Conservation (phyloP, 495 filamentous ascomycete species). For the Xylaria telfairii region DNA sequence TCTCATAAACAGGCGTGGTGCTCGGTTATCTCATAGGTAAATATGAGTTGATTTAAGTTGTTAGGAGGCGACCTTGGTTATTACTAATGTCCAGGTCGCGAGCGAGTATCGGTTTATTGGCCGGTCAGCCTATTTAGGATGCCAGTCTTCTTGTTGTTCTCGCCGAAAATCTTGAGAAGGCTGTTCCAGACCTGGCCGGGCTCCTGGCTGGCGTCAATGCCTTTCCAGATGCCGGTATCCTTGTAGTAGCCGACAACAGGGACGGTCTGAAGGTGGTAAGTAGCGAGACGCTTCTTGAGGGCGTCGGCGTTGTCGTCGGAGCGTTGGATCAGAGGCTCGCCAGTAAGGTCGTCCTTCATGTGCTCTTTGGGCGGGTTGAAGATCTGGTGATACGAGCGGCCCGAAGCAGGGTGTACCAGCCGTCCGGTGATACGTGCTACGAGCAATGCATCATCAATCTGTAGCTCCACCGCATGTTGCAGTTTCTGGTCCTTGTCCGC, state of each 20-base stretch:
- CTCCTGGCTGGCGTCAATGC: constrained; percentile 95
- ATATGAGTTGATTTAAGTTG: not conserved
- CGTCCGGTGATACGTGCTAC: constrained; percentile 97
- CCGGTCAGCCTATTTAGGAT: constrained; percentile 56
- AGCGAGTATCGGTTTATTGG: constrained; percentile 28
- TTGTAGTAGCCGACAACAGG: constrained; percentile 96
- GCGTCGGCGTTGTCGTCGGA: constrained; percentile 98
- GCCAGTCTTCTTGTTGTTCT: constrained; percentile 56
- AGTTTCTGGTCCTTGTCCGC: constrained; percentile 72
- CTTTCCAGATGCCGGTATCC: constrained; percentile 95
- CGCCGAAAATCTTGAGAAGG: constrained; percentile 83
- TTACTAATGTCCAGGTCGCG: not conserved
- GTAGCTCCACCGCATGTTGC: constrained; percentile 92
- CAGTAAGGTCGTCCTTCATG: constrained; percentile 97
- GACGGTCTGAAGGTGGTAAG: constrained; percentile 92
- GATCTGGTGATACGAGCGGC: constrained; percentile 94
- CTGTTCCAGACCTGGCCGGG: constrained; percentile 95
- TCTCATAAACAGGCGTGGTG: not conserved
- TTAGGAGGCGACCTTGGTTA: not conserved
- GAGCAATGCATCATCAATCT: constrained; percentile 93
- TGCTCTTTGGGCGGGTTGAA: constrained; percentile 96
- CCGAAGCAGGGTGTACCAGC: constrained; percentile 91
- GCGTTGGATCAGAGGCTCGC: constrained; percentile 95
- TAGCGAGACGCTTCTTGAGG: constrained; percentile 89
- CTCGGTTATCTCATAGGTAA: not conserved